Evolutionary conservation across 2,329 filamentous ascomycete genomes (phyloP), one percentile per base, ranked within the genome.

Genomic region (Xylaria arbuscula): DNA sequence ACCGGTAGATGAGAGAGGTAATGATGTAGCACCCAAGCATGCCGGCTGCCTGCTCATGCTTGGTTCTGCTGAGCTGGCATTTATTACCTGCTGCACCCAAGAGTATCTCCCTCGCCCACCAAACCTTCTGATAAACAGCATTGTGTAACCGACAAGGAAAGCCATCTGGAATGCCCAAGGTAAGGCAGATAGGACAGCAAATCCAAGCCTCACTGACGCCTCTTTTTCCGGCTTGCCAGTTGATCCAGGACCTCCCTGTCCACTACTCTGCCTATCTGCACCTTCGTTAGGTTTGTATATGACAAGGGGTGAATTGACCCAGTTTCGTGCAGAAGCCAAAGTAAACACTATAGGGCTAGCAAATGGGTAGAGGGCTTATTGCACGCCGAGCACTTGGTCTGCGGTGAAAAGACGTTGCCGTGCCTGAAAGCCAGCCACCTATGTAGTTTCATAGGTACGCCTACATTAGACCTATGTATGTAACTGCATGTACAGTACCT

Each of bases 51-150:
- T 32, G 50, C 45, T 9, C 13, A 60, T 56, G 19, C 42, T 40
- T 67, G 63, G 67, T 61, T 64, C 55, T 69, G 67, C 64, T 64
- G 64, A 63, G 67, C 19, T 69, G 67, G 67, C 67, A 68, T 22
- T 68, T 32, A 61, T 60, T 64, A 32, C 55, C 24, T 50, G 62
- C 24, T 50, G 62, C 36, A 40, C 38, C 54, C 59, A 55, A 48
- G 28, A 67, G 15, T 47, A 53, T 28, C 42, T 24, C 32, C 47
- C 53, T 19, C 19, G 38, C 28, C 38, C 19, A 40, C 45, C 24
- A 45, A 54, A 36, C 48, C 59, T 38, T 40, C 58, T 54, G n/a
- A 24, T n/a, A 50, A 48, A 61, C 36, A 38, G 28, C 28, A 28
- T 28, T 28, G 28, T 28, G 34, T 28, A n/a, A 36, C n/a, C n/a